Percentiles rank a stretch among this genome's conserved stretches.
Evolutionary conservation across 2,329 filamentous ascomycete genomes (phyloP).

Genomic region (Nemania diffusa): DNA sequence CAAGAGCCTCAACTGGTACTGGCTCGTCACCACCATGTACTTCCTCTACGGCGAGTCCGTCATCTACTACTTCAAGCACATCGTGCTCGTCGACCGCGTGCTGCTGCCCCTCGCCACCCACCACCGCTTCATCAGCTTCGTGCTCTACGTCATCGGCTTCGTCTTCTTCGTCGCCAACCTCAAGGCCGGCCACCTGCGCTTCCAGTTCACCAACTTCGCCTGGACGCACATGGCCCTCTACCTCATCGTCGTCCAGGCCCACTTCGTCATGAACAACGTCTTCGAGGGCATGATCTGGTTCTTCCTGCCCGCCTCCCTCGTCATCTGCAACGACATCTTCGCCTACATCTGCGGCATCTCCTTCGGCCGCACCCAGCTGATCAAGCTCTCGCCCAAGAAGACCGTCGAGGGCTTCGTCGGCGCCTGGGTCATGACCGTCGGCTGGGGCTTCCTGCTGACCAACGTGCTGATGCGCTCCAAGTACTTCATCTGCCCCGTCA

Average conservation of each 20-base stretch:
- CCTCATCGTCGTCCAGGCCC: constrained; percentile 95
- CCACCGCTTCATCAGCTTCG: constrained; percentile 98
- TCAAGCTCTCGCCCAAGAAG: constrained; percentile 98
- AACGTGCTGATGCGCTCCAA: constrained; percentile 89
- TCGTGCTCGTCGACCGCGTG: constrained; percentile 93
- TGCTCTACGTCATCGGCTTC: constrained; percentile 97
- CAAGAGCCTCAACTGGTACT: constrained; percentile 99
- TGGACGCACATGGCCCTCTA: constrained; percentile 99
- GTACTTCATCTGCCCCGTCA: constrained; percentile 98
- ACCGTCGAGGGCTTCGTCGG: constrained; percentile 97
- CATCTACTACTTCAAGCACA: constrained; percentile 99
- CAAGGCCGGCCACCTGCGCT: constrained; percentile 95
- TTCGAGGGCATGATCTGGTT: constrained; percentile 99
- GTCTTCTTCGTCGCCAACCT: constrained; percentile 97
- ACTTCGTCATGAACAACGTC: constrained; percentile 99
- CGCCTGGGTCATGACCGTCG: constrained; percentile 93
- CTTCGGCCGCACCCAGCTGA: constrained; percentile 94
- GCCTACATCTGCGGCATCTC: constrained; percentile 98
- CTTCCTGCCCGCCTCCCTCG: constrained; percentile 91
- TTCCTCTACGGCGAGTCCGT: constrained; percentile 98
- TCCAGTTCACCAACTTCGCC: constrained; percentile 98
- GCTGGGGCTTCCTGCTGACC: constrained; percentile 84
- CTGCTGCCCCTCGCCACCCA: constrained; percentile 94
- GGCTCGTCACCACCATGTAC: constrained; percentile 98
- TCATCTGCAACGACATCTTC: constrained; percentile 99